Base-by-base conservation (phyloP, 2,329 filamentous ascomycete species). In the Colletotrichum sp. region DNA sequence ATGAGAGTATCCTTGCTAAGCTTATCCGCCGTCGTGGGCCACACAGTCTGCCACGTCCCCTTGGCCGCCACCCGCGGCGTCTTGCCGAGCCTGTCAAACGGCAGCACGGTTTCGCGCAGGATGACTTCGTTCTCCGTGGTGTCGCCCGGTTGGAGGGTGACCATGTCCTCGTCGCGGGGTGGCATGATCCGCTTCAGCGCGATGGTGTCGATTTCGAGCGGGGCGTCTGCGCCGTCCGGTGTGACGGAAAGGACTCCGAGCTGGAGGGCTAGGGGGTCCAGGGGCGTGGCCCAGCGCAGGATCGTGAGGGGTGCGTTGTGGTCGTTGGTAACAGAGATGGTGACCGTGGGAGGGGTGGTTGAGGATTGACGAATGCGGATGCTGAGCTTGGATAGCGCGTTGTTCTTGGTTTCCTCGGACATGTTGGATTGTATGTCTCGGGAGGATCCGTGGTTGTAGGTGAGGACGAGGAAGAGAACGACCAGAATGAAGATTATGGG, bases 261-360 rank as follows among this genome's bases (percentile, higher is more conserved):
- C 69, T 85, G 82, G 61, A 87, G 74, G 0, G 84, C 86, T 18
- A 87, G 68, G 0, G 82, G 80, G 77, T 89, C 87, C n/a, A 89
- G 81, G n/a, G 87, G 87, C 1, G 87, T 86, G 65, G 85, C 81
- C 82, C 87, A 89, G 5, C 79, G 81, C 43, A 89, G 83, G 26
- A 89, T 78, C 1, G 86, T 88, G 69, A 88, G 81, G 2, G 86
- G 79, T 6, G 78, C 71, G 4, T 81, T 77, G 70, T 85, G 82
- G 13, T 81, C 83, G 81, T 89, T 88, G 63, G 83, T 86, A 55
- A 89, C 84, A 3, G 80, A 81, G 55, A 86, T 78, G 12, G 81
- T 81, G 32, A 89, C 77, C 7, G 83, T 82, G 5, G 83, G 83
- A 21, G 86, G 83, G 61, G 84, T 83, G 28, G 79, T 75, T 66